Percentiles rank a stretch among this genome's conserved stretches.
Evolutionary conservation across 2,329 filamentous ascomycete species (phyloP).

Genomic region (Arthrobotrys pseudoclavata): DNA sequence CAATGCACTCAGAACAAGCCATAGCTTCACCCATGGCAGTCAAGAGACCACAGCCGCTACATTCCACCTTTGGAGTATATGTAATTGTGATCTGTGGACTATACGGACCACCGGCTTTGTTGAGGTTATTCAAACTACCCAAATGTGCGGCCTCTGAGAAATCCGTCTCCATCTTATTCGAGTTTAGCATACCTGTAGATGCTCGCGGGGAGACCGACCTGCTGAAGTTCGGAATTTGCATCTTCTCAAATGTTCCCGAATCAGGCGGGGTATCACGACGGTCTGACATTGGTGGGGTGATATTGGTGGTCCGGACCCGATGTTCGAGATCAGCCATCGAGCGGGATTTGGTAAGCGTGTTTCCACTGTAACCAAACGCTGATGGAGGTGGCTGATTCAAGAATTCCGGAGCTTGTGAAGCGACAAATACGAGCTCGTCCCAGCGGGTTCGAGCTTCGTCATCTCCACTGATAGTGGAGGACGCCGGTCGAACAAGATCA

Average conservation of each 20-base stretch:
- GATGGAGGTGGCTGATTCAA: slow-evolving; percentile 56
- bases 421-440: slow-evolving; percentile 58
- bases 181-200: slow-evolving; percentile 54
- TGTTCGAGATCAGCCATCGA: slow-evolving; percentile 60
- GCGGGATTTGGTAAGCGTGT: slow-evolving; percentile 57
- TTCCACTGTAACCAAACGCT: slow-evolving; percentile 54
- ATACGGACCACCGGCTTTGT: slow-evolving; percentile 53
- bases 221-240: slow-evolving; percentile 60
- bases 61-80: slow-evolving; percentile 59
- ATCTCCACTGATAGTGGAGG: slow-evolving; percentile 53
- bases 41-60: slow-evolving; percentile 53
- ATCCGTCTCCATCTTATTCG: slow-evolving; percentile 56
- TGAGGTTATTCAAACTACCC: slow-evolving; percentile 46
- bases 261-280: slow-evolving; percentile 57
- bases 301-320: slow-evolving; percentile 57
- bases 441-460: slow-evolving; percentile 55
- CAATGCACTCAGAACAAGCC: slow-evolving; percentile 59
- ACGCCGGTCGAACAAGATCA: slow-evolving; percentile 49
- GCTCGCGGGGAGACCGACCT: slow-evolving; percentile 56
- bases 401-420: slow-evolving; percentile 57
- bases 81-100: slow-evolving; percentile 59
- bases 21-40: slow-evolving; percentile 55
- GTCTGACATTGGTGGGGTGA: slow-evolving; percentile 59
- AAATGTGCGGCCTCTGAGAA: slow-evolving; percentile 43
- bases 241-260: slow-evolving; percentile 61